Evolutionary conservation across 1,284 basidiomycete genomes (phyloP), one percentile per base, ranked within the genome.

Genomic region (Violaceomyces palustris): DNA sequence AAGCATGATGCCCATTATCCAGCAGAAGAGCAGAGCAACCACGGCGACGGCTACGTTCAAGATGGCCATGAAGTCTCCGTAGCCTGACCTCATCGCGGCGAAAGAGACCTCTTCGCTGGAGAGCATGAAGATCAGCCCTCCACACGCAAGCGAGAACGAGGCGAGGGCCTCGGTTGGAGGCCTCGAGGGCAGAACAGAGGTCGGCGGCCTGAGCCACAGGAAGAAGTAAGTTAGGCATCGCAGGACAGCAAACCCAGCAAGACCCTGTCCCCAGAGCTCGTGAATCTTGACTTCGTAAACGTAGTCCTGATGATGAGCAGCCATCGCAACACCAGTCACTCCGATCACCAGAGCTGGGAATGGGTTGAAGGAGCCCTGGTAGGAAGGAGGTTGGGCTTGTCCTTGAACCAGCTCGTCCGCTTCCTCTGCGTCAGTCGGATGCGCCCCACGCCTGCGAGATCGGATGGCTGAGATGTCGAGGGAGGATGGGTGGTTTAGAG

Each of bases 81-180:
- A 84, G 15, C 87, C 87, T 58, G 83, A 79, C 41, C 93, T 80
- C 89, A 97, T 96, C 24, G 90, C 89, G 11, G 87, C 86, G 57
- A 90, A 83, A 5, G 86, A 86, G 9, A 97, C 75, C 70, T 94
- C 90, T 75, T 97, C 92, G 25, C 85, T 86, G 30, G 86, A 88
- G 42, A 92, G 82, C 77, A 94, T 90, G 76, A 97, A 97, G 39
- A 85, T 81, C 44, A 97, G 75, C 3, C 93, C 92, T 35, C 93
- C 92, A 5, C 83, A 84, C 12, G 89, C 81, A 39, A 92, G 79
- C 75, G 87, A 87, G 75, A 97, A 89, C 39, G 86, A 81, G 5
- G 84, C 88, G 34, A 97, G 75, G 1, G 87, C 86, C 77, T 97
- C 92, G 0, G 91, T 94, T 0, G 92, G 92, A 1, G 92, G 92